Evolutionary conservation across 139 green algal genomes (phyloP), one percentile per base, ranked within the genome.

Genomic region (Chlorella sp.): DNA sequence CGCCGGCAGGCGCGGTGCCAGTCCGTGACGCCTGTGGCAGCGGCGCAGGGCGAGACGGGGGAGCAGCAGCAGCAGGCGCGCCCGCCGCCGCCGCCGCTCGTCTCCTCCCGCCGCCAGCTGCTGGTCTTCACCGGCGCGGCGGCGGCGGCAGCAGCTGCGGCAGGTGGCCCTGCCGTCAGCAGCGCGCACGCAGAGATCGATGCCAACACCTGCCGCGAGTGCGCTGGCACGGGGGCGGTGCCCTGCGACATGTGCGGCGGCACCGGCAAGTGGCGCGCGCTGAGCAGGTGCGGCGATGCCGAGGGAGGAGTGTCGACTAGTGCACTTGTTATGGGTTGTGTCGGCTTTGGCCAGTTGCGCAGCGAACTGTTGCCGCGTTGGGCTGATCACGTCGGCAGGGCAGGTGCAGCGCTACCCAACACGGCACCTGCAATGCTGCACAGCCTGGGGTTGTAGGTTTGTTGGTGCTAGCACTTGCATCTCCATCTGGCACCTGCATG

Each of bases 161-260:
- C 75, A 16, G 25, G 21, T 32, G 32, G 82, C 79, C 21, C 36
- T 0, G 47, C 47, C 51, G 20, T 26, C n/a, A 56, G 18, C 55
- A 47, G n/a, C n/a, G 76, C 60, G 41, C 4, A 72, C 23, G 81
- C 81, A 28, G 67, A 78, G n/a, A 62, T 56, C 38, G 81, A 74
- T 69, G 44, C 76, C 51, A 62, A 62, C 68, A 69, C 47, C 12
- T 98, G 96, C 90, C 78, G 89, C 7, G 95, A 98, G 85, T 98
- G 96, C 87, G 86, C 87, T 13, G 95, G 95, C 47, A 92, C 91
- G 7, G 96, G 96, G 47, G 88, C 96, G 20, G 85, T 91, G 0
- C 87, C 94, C 20, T 98, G 97, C 89, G 97, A 99, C 93, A 98
- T 99, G 97, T 99, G 97, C 86, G 97, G 97, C 18, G 97, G 97